phyloP scores from a whole-genome alignment of 345 rosid genomes.

The Luvunga scandens region DNA sequence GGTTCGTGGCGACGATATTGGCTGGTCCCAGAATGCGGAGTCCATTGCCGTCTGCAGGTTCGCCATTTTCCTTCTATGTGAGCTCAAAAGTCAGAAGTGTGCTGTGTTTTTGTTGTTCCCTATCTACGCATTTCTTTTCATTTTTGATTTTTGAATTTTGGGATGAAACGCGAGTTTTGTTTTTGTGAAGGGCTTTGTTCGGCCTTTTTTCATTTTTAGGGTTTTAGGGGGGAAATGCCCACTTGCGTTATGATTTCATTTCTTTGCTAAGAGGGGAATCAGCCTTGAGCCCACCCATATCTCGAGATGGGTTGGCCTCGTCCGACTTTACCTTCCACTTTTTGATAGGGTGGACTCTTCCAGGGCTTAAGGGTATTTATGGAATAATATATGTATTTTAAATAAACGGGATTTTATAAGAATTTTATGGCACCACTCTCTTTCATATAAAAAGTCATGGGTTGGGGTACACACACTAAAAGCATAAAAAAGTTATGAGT shows the following conservation, averaged over 20 bases:
- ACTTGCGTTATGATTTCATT: not conserved
- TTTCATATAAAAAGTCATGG: too few species aligned
- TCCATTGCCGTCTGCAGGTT: constrained; percentile 74
- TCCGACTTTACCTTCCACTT: too few species aligned
- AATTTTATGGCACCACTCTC: too few species aligned
- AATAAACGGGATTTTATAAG: too few species aligned
- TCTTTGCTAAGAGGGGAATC: not conserved
- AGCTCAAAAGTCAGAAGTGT: not conserved
- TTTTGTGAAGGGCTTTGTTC: not conserved
- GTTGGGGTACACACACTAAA: too few species aligned
- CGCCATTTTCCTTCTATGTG: constrained; percentile 33
- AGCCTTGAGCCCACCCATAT: not conserved
- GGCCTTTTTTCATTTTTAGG: not conserved
- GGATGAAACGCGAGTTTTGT: not conserved
- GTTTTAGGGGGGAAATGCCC: not conserved
- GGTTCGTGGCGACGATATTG: constrained; percentile 57
- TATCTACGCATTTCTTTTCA: not conserved
- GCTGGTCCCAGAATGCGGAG: constrained; percentile 77
- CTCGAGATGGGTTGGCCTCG: not conserved
- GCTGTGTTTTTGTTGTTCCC: not conserved
- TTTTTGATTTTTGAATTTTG: not conserved
- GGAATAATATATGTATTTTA: too few species aligned
- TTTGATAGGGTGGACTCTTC: too few species aligned
- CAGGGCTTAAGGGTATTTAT: too few species aligned
- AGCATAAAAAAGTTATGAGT: too few species aligned